Conservation (phyloP, 2,329 filamentous ascomycete species). For the Fusarium incarnatum region DNA sequence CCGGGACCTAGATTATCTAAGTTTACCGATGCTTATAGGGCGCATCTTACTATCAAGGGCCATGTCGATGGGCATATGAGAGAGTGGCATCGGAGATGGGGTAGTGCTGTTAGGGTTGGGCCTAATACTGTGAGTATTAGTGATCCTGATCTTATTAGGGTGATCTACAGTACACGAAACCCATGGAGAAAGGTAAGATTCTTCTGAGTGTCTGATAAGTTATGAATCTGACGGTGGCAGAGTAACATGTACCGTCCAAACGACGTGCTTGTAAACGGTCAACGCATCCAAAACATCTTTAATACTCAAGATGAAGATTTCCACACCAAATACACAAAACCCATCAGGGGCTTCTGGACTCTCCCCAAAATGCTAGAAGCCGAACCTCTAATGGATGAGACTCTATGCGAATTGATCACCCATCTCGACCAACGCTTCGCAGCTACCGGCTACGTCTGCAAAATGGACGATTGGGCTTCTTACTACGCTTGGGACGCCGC, state of each 20-base stretch:
- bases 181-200: slow-evolving; percentile 33
- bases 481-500: slow-evolving; percentile 40
- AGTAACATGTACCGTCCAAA: slow-evolving; percentile 38
- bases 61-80: slow-evolving; percentile 25
- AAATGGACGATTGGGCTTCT: slow-evolving; percentile 39
- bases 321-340: slow-evolving; percentile 38
- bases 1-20: slow-evolving; percentile 22
- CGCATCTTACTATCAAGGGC: slow-evolving; percentile 19
- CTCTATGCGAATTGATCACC: slow-evolving; percentile 15
- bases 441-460: slow-evolving; percentile 10
- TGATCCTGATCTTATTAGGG: slow-evolving; percentile 32
- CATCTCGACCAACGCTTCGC: slow-evolving; percentile 33
- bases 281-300: slow-evolving; percentile 41
- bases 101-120: slow-evolving; percentile 28
- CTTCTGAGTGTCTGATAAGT: neutral
- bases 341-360: slow-evolving; percentile 41
- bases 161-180: slow-evolving; percentile 32
- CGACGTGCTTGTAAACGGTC: slow-evolving; percentile 34
- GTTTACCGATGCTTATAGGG: slow-evolving; percentile 35
- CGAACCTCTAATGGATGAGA: slow-evolving; percentile 42
- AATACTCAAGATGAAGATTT: slow-evolving; percentile 38
- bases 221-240: neutral
- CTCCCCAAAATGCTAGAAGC: slow-evolving; percentile 35
- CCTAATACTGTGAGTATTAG: slow-evolving; percentile 36
- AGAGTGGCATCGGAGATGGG: slow-evolving; percentile 34